Base-by-base conservation (phyloP, 257 asterid genomes). In the Orobanche coerulescens region DNA sequence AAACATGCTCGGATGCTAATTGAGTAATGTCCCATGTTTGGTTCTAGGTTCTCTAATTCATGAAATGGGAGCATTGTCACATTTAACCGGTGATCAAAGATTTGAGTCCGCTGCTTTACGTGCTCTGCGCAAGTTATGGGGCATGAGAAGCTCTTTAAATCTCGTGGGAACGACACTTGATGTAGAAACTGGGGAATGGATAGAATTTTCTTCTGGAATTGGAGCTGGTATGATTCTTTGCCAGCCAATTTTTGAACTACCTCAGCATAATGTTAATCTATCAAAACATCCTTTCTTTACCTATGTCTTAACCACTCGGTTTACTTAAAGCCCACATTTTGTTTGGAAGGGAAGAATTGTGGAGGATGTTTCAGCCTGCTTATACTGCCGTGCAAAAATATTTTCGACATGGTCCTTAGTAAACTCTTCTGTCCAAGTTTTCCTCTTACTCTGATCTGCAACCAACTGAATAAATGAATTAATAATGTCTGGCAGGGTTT, bases 31-130 rank as follows among this genome's bases (percentile, higher is more conserved):
- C n/a, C n/a, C n/a, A n/a, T 71, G 43, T 69, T 56, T 71, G 44
- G 58, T 40, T 70, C 31, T 72, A 92, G 98, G 98, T 77, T 92
- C 97, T 57, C 77, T 92, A 73, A 83, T 92, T 75, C 97, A 88
- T 78, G 98, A 88, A 85, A 92, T 92, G 98, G 98, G 98, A 62
- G 94, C 96, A 37, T 68, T 92, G 50, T 88, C 98, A 31, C 95
- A 71, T 64, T 70, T 92, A 72, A 92, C 98, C 13, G 94, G 98
- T 39, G 96, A 92, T 71, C 82, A 95, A 60, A 77, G 82, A 79
- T 92, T 84, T 68, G 98, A 88, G 69, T 72, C 79, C 56, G 97
- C 90, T 62, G 95, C 98, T 72, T 76, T 88, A 73, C 87, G 70
- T 66, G 97, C 98, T 66, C 82, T 92, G 48, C 94, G 95, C 67